Base-by-base conservation (phyloP, 2,329 filamentous ascomycete genomes). In the Capronia americana region DNA sequence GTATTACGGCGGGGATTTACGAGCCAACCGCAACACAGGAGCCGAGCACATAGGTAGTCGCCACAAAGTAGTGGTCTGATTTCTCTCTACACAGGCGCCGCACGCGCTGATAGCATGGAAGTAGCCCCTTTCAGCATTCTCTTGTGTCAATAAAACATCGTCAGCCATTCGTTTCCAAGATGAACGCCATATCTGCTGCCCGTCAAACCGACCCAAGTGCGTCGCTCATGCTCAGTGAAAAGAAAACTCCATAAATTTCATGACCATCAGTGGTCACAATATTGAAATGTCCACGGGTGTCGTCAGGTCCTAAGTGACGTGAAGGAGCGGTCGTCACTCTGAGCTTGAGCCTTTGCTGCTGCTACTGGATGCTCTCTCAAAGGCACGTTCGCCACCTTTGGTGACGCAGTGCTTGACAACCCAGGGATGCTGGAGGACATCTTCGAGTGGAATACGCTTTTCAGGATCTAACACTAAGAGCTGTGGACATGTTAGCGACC, bases 401-500 rank as follows among this genome's bases (percentile, higher is more conserved):
- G 67, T 68, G 11, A 62, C 41, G 51, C 94, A 98, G 79, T 98
- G 92, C 84, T 97, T 98, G 72, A 97, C 78, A 74, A 99, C 97
- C 95, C 95, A 99, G 20, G 95, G 94, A 78, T 98, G 95, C 60
- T 85, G 85, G 78, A 94, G 90, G 44, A 98, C 90, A 66, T 96
- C 90, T 17, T 97, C 93, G 11, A 99, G 86, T 3, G 93, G 87
- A 73, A 99, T 91, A 71, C 95, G 86, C 84, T 97, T 97, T 75
- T 96, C 92, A 0, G 95, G 95, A 75, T 98, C 93, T 63, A 98
- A 85, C 23, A 97, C 92, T 51, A 99, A 87, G 46, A 97, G 83
- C 92, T 91, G 78, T 56, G 55, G 11, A 57, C 3, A 30, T 60
- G 66, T 78, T 65, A 78, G 73, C 20, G 62, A 30, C 7, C 24